A percentile compares a stretch with the other conserved stretches of the same genome.
Conservation (phyloP, 768 basidiomycete species). For the Phylloporus arenicola region DNA sequence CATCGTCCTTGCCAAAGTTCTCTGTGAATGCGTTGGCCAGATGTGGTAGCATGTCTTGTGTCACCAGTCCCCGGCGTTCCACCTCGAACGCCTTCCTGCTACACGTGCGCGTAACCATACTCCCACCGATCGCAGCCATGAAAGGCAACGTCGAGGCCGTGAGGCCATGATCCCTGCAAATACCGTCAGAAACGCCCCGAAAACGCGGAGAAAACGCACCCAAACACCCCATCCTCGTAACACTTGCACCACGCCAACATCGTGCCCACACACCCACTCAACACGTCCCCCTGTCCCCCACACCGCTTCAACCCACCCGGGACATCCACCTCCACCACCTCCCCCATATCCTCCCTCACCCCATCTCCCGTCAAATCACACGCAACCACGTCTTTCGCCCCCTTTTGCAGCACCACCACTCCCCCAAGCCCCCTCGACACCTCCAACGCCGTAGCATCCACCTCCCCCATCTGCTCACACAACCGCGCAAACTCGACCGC, state of each 20-base stretch:
- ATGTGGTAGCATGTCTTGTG: slow-evolving; percentile 68
- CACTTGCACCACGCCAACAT: slow-evolving; percentile 95
- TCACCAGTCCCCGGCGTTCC: slow-evolving; percentile 76
- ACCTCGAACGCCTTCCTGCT: slow-evolving; percentile 72
- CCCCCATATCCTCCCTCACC: slow-evolving; percentile 47
- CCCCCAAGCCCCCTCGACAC: slow-evolving; percentile 78
- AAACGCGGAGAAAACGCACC: slow-evolving; percentile 42
- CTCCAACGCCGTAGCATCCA: slow-evolving; percentile 34
- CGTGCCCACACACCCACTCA: slow-evolving; percentile 83
- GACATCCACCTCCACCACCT: slow-evolving; percentile 60
- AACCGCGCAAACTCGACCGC: slow-evolving; percentile 88
- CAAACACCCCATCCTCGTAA: slow-evolving; percentile 80
- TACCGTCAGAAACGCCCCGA: slow-evolving; percentile 1
- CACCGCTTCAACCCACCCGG: slow-evolving; percentile 87
- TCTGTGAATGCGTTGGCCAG: slow-evolving; percentile 67
- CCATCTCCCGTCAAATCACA: slow-evolving; percentile 61
- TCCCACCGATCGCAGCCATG: slow-evolving; percentile 79
- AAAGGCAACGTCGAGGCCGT: slow-evolving; percentile 68
- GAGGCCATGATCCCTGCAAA: slow-evolving; percentile 45
- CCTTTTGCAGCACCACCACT: slow-evolving; percentile 89
- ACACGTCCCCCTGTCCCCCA: slow-evolving; percentile 94
- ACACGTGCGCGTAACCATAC: slow-evolving; percentile 82
- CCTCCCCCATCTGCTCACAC: slow-evolving; percentile 70
- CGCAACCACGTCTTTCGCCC: slow-evolving; percentile 74
- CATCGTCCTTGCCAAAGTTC: slow-evolving; percentile 50